Conservation (phyloP, 495 filamentous ascomycete species). For the Durotheca rogersii region DNA sequence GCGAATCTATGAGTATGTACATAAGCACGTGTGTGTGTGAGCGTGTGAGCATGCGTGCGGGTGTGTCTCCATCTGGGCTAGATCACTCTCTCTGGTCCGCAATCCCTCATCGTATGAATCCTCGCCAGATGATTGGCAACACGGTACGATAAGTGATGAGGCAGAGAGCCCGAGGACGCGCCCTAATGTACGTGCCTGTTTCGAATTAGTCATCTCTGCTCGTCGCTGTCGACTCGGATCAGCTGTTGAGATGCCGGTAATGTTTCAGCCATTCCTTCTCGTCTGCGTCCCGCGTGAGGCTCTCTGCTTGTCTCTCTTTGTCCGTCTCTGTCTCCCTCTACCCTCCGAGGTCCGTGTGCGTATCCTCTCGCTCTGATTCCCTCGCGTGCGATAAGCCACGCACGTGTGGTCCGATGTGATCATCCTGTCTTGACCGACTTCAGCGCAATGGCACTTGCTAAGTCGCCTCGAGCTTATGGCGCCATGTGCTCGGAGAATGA, state of each 20-base stretch:
- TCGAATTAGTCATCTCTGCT: conserved; percentile 34
- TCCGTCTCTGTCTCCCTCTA: too few relatives aligned
- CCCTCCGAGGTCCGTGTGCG: too few relatives aligned
- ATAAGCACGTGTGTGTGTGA: too few relatives aligned
- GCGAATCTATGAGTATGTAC: too few relatives aligned
- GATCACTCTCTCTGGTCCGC: conserved; percentile 20
- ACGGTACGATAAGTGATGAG: conserved; percentile 20
- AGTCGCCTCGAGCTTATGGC: conserved; percentile 9
- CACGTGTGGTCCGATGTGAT: conserved; percentile 20
- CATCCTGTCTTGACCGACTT: conserved; percentile 21
- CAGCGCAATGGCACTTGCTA: conserved; percentile 1
- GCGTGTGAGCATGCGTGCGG: too few relatives aligned
- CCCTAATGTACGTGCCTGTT: conserved; percentile 34
- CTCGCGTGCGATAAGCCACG: conserved; percentile 6
- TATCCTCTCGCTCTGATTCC: neutral
- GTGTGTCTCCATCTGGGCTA: conserved; percentile 26
- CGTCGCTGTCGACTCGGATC: conserved; percentile 32
- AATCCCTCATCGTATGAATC: conserved; percentile 14
- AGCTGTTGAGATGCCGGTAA: conserved; percentile 29
- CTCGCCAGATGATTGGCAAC: conserved; percentile 28
- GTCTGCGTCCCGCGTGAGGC: conserved; percentile 29
- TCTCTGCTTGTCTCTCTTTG: conserved; percentile 9
- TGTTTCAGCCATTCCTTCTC: conserved; percentile 33
- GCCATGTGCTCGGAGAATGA: conserved; percentile 20
- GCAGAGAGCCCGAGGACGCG: conserved; percentile 23